Percentiles rank a stretch among this genome's conserved stretches.
Evolutionary conservation across 2,329 filamentous ascomycete genomes (phyloP).

Genomic region (Colletotrichum brevisporum): DNA sequence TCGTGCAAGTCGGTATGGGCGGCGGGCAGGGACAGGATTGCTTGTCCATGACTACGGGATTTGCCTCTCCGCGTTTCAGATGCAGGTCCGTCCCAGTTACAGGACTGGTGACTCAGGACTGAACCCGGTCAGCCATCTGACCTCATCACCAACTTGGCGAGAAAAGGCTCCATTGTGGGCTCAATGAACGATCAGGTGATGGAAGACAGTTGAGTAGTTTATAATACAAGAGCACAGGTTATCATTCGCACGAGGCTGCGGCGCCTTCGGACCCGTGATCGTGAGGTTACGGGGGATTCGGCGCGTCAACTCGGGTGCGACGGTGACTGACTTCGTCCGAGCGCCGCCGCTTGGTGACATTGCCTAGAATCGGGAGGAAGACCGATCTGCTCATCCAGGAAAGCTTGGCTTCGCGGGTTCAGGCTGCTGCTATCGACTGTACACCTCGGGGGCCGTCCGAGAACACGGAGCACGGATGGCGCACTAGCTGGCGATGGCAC

Average conservation of each 20-base stretch:
- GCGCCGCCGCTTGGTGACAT: conserved; percentile 10
- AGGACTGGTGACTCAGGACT: conserved; percentile 1
- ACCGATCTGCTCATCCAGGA: conserved; percentile 19
- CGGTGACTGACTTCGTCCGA: conserved; percentile 3
- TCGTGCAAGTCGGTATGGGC: not conserved
- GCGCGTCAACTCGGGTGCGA: not conserved
- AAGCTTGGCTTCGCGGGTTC: conserved; percentile 23
- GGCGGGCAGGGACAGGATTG: conserved; percentile 7
- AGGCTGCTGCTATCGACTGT: not conserved
- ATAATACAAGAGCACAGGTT: not conserved
- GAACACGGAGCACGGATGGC: conserved; percentile 22
- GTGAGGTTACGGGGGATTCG: not conserved
- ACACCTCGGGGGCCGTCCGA: conserved; percentile 23
- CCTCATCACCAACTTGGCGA: not conserved
- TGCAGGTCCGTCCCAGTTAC: conserved; percentile 30
- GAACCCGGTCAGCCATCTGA: not conserved
- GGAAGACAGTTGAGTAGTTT: conserved; percentile 1
- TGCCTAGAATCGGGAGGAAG: conserved; percentile 15
- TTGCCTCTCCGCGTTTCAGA: conserved; percentile 41
- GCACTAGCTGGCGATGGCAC: conserved; percentile 7
- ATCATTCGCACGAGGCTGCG: no score
- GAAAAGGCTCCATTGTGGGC: not conserved
- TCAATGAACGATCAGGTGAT: not conserved
- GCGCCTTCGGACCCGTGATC: not conserved
- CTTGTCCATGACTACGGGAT: conserved; percentile 31